Evolutionary conservation across 202 grass and related monocot genomes (phyloP).

Genomic region (Setaria viridis): DNA sequence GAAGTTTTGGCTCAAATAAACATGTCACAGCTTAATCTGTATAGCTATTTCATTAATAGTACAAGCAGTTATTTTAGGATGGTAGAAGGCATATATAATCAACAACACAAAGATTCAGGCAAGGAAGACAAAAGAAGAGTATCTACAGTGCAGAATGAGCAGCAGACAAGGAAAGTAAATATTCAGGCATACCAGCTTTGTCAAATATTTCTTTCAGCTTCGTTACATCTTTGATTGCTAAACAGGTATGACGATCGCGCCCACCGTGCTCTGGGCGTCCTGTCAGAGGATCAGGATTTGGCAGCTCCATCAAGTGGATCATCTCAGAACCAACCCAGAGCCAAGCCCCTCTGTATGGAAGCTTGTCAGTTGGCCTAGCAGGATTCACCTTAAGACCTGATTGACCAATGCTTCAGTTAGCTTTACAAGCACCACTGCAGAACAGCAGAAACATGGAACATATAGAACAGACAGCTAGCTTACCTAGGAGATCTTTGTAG

Average conservation of each 20-base stretch:
- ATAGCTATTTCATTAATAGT: slow-evolving; percentile 4
- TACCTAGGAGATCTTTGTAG: slow-evolving; percentile 91
- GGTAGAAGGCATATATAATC: background rate
- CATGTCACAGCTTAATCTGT: background rate
- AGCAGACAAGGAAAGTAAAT: background rate
- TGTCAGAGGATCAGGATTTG: slow-evolving; percentile 89
- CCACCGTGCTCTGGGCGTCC: slow-evolving; percentile 94
- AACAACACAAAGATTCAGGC: slow-evolving; percentile 1
- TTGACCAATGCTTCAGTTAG: slow-evolving; percentile 30
- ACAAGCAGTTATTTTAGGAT: background rate
- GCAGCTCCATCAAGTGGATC: slow-evolving; percentile 99
- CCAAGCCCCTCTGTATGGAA: slow-evolving; percentile 95
- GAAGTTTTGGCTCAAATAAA: background rate
- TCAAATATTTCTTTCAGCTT: slow-evolving; percentile 94
- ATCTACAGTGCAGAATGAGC: slow-evolving; percentile 1
- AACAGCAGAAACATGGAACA: background rate
- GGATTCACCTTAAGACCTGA: slow-evolving; percentile 91
- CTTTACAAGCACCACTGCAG: slow-evolving; percentile 18
- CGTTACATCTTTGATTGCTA: slow-evolving; percentile 82
- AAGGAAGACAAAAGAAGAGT: slow-evolving; percentile 5
- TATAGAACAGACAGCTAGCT: slow-evolving; percentile 33
- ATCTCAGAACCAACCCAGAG: slow-evolving; percentile 98
- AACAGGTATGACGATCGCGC: slow-evolving; percentile 89
- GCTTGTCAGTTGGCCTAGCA: slow-evolving; percentile 84
- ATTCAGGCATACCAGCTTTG: slow-evolving; percentile 67